Conservation (phyloP, 2,329 filamentous ascomycete species). For the Leptographium procerum region DNA sequence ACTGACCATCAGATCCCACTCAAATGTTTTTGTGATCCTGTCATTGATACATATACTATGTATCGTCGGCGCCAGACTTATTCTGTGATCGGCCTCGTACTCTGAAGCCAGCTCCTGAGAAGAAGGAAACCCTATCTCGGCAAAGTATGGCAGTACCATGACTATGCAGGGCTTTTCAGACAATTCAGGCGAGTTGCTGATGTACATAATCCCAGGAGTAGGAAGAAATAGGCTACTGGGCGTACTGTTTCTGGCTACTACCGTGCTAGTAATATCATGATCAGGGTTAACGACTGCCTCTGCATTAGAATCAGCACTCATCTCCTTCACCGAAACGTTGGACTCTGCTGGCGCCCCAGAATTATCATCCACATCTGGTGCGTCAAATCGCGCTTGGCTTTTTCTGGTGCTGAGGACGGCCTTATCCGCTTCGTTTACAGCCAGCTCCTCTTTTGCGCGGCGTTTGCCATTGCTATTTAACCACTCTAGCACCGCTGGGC, state of each 20-base stretch:
- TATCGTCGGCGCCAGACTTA: neutral
- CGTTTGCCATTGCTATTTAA: neutral
- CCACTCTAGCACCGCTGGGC: neutral
- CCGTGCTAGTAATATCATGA: neutral
- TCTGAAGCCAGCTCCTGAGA: neutral
- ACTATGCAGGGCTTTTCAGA: neutral
- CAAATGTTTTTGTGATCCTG: neutral
- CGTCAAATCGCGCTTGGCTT: neutral
- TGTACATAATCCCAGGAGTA: neutral
- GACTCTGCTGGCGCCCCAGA: neutral
- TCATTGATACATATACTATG: neutral
- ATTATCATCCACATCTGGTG: neutral
- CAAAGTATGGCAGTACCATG: neutral
- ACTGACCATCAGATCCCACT: neutral
- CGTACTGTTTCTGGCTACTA: neutral
- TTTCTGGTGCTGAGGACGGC: neutral
- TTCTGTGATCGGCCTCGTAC: no score
- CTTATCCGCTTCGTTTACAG: neutral
- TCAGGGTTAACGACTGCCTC: neutral
- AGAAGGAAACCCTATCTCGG: neutral
- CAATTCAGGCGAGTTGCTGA: neutral
- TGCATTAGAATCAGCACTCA: neutral
- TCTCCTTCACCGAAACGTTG: neutral
- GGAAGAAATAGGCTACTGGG: neutral
- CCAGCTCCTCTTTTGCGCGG: neutral